Conservation (phyloP, 2,329 filamentous ascomycete species). For the Claviceps africana region DNA sequence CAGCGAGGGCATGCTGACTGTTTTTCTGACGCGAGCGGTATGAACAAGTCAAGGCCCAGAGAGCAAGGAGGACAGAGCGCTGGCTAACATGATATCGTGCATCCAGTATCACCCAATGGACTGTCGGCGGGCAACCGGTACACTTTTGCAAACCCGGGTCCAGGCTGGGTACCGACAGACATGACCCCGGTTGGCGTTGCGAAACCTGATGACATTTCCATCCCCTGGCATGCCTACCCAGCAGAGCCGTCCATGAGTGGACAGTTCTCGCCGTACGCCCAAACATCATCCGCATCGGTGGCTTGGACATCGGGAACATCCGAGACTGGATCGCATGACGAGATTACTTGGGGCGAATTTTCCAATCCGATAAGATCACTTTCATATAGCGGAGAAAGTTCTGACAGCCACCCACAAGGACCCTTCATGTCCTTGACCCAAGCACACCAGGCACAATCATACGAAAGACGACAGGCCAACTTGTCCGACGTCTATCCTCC, state of each 20-base stretch:
- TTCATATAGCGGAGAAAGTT: constrained; percentile 32
- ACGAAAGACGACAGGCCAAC: constrained; percentile 28
- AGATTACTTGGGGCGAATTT: constrained; percentile 31
- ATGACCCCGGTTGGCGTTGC: constrained; percentile 23
- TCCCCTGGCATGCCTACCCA: constrained; percentile 35
- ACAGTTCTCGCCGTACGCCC: constrained; percentile 35
- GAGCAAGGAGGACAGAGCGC: not conserved
- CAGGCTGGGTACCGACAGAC: constrained; percentile 33
- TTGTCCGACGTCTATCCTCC: constrained; percentile 31
- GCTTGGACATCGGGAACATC: constrained; percentile 26
- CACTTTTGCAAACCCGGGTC: constrained; percentile 24
- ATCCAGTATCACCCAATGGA: constrained; percentile 21
- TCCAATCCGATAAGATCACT: constrained; percentile 30
- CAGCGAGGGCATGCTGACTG: constrained; percentile 24
- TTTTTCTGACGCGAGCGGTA: constrained; percentile 30
- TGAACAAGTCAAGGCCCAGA: constrained; percentile 13
- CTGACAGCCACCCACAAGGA: constrained; percentile 19
- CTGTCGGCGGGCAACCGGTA: constrained; percentile 19
- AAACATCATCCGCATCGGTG: constrained; percentile 24
- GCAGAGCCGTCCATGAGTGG: constrained; percentile 36
- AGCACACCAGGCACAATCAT: constrained; percentile 22
- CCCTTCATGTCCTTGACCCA: constrained; percentile 29
- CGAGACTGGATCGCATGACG: constrained; percentile 27
- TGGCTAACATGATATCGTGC: not conserved
- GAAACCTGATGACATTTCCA: constrained; percentile 28